A percentile compares a stretch with the other conserved stretches of the same genome.
Evolutionary conservation across 169 alveolate genomes (phyloP).

Genomic region (Cryptosporidium baileyi): DNA sequence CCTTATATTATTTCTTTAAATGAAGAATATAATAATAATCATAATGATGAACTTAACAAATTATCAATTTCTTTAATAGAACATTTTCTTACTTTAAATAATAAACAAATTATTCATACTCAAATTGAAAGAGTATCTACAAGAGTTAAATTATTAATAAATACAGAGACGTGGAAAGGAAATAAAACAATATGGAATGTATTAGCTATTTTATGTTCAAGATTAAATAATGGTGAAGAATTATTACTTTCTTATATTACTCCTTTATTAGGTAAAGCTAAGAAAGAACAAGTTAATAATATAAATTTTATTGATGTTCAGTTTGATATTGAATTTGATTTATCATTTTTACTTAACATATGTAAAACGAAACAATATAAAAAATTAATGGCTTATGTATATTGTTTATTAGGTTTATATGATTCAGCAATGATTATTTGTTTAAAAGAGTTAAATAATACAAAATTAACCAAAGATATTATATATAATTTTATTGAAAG

Average conservation of each 20-base stretch:
- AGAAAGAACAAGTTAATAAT: not conserved
- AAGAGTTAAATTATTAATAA: not conserved
- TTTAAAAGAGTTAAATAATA: slow-evolving; percentile 31
- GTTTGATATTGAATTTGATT: slow-evolving; percentile 17
- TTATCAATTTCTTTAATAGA: slow-evolving; percentile 37
- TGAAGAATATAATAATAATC: not conserved
- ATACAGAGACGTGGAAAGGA: slow-evolving; percentile 61
- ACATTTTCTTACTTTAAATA: not conserved
- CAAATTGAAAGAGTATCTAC: slow-evolving; percentile 60
- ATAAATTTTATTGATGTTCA: not conserved
- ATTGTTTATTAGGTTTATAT: slow-evolving; percentile 49
- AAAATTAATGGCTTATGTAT: slow-evolving; percentile 24
- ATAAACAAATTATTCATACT: not conserved
- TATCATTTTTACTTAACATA: slow-evolving; percentile 38
- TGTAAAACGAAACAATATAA: slow-evolving; percentile 30
- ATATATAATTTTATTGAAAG: slow-evolving; percentile 47
- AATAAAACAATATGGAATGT: slow-evolving; percentile 60
- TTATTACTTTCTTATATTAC: slow-evolving; percentile 33
- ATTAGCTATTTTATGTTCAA: slow-evolving; percentile 51
- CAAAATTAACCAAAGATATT: slow-evolving; percentile 26
- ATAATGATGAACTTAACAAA: not conserved
- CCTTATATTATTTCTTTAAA: slow-evolving; percentile 5
- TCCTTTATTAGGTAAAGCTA: slow-evolving; percentile 45
- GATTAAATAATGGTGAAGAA: slow-evolving; percentile 49
- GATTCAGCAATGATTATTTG: slow-evolving; percentile 55